Evolutionary conservation across 2,329 filamentous ascomycete species (phyloP).

Genomic region (Colletotrichum somersetense): DNA sequence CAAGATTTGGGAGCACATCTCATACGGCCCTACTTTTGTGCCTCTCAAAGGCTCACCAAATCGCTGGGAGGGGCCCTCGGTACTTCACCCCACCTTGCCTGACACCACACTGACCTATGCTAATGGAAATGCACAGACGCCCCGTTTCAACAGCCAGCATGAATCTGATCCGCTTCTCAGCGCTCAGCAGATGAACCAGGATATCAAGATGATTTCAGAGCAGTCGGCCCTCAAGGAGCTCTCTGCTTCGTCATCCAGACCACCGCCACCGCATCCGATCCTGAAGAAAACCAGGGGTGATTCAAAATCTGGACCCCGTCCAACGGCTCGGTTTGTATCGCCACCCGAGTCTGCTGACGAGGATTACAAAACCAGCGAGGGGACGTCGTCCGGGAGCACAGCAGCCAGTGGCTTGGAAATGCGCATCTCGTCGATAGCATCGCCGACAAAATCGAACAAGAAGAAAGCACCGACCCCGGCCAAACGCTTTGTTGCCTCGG

Average conservation of each 20-base stretch:
- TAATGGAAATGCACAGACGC: slow-evolving; percentile 39
- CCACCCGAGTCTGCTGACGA: slow-evolving; percentile 64
- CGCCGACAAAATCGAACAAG: slow-evolving; percentile 46
- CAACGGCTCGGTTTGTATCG: slow-evolving; percentile 72
- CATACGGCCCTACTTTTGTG: slow-evolving; percentile 68
- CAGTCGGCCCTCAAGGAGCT: slow-evolving; percentile 46
- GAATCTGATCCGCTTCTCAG: slow-evolving; percentile 37
- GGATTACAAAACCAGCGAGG: slow-evolving; percentile 49
- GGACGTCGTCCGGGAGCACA: slow-evolving; percentile 58
- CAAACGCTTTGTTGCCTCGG: slow-evolving; percentile 60
- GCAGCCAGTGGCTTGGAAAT: slow-evolving; percentile 50
- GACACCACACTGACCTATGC: slow-evolving; percentile 17
- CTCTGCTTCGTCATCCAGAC: slow-evolving; percentile 59
- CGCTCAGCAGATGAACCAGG: slow-evolving; percentile 34
- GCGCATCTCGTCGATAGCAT: slow-evolving; percentile 44
- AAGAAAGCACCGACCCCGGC: slow-evolving; percentile 46
- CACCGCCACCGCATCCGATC: slow-evolving; percentile 67
- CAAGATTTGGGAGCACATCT: slow-evolving; percentile 69
- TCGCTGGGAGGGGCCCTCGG: slow-evolving; percentile 64
- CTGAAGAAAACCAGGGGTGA: slow-evolving; percentile 70
- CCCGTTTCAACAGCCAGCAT: slow-evolving; percentile 40
- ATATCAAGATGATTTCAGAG: slow-evolving; percentile 39
- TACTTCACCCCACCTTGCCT: slow-evolving; percentile 47
- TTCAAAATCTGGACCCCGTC: slow-evolving; percentile 65
- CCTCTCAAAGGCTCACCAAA: slow-evolving; percentile 66